A percentile compares a stretch with the other conserved stretches of the same genome.
phyloP scores from a whole-genome alignment of 345 rosid species.

The Lepidium aucheri region DNA sequence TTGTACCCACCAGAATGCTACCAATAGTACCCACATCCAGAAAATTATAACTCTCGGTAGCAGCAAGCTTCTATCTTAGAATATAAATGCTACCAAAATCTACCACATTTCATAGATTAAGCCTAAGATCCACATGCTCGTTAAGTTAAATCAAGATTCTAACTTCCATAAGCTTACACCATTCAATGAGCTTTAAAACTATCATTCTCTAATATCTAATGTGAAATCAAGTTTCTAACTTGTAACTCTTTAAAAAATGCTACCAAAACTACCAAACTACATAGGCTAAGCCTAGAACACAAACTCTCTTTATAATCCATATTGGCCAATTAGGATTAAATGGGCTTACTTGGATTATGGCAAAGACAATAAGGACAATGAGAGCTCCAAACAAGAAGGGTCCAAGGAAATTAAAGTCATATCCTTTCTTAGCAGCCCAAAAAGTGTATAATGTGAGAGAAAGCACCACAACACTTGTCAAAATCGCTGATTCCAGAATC shows the following conservation, averaged over 20 bases:
- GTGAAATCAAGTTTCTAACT: too few species aligned
- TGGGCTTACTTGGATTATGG: conserved; percentile 6
- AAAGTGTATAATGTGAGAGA: conserved; percentile 71
- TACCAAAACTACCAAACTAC: not conserved
- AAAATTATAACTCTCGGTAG: not conserved
- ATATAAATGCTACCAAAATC: not conserved
- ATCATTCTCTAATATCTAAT: too few species aligned
- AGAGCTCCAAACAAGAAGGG: conserved; percentile 69
- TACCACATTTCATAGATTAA: not conserved
- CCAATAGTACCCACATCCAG: not conserved
- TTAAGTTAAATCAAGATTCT: too few species aligned
- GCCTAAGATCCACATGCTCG: not conserved
- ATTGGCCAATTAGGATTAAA: not conserved
- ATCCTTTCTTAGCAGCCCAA: conserved; percentile 76
- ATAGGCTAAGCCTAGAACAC: not conserved
- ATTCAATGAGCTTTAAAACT: too few species aligned
- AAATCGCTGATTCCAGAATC: conserved; percentile 66
- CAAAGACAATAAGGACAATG: conserved; percentile 14
- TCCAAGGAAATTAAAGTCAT: conserved; percentile 73
- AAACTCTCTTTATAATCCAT: not conserved
- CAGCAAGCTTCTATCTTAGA: not conserved
- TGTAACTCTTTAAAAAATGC: too few species aligned
- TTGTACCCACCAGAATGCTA: not conserved
- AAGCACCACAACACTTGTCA: conserved; percentile 58
- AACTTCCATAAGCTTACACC: too few species aligned